Evolutionary conservation across 2,329 filamentous ascomycete genomes (phyloP).

Genomic region (Graphiopsis chlorocephala): DNA sequence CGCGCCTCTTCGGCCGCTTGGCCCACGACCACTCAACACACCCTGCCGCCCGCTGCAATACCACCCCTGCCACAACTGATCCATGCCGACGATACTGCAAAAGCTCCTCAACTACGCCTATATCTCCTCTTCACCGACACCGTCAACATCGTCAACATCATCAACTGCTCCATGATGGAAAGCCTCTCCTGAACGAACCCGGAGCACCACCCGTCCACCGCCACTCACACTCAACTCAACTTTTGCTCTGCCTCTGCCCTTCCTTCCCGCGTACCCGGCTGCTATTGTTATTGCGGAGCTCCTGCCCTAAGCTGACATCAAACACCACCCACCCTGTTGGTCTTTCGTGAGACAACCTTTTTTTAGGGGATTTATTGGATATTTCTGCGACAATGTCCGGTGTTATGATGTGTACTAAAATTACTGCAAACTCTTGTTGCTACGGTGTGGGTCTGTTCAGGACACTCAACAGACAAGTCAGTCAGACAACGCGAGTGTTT

Average conservation of each 20-base stretch:
- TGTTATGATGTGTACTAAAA: neutral
- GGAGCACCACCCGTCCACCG: neutral
- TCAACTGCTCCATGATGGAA: neutral
- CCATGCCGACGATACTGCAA: conserved; percentile 1
- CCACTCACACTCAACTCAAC: neutral
- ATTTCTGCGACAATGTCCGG: neutral
- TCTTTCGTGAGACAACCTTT: conserved; percentile 8
- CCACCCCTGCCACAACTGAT: neutral
- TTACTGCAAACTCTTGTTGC: neutral
- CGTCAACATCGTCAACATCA: neutral
- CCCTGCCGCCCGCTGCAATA: conserved; percentile 9
- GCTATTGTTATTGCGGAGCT: conserved; percentile 2
- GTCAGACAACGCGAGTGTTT: neutral
- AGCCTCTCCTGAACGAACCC: neutral
- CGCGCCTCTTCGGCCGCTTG: neutral
- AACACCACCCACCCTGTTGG: neutral
- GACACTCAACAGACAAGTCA: neutral
- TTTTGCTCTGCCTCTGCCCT: neutral
- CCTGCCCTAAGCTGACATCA: conserved; percentile 13
- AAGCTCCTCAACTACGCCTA: neutral
- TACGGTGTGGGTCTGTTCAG: neutral
- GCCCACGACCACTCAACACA: neutral
- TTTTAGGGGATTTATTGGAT: neutral
- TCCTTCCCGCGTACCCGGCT: neutral
- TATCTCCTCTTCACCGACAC: conserved; percentile 13